phyloP scores from a whole-genome alignment of 129 eudicot genomes.

The Centrapalus pauciflorus region DNA sequence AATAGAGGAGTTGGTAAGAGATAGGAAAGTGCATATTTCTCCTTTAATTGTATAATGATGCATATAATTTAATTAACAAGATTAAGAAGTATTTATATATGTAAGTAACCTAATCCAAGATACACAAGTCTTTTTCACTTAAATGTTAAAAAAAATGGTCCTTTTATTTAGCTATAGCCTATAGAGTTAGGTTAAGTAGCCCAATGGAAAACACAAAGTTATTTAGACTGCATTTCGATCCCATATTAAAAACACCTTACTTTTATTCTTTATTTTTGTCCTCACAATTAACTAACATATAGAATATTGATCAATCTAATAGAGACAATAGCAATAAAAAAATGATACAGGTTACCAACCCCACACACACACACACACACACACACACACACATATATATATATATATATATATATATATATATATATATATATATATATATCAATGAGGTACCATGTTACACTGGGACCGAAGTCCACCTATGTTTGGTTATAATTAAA shows the following conservation, averaged over 20 bases:
- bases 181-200: slow-evolving; percentile 19
- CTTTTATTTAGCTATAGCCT: neutral
- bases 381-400: neutral
- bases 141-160: slow-evolving; percentile 1
- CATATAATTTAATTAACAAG: slow-evolving; percentile 6
- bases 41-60: neutral
- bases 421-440: too few relatives aligned
- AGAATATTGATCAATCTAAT: neutral
- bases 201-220: neutral
- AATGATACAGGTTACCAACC: neutral
- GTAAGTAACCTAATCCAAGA: slow-evolving; percentile 41
- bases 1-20: slow-evolving; percentile 36
- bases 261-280: slow-evolving; percentile 28
- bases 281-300: neutral
- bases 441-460: too few relatives aligned
- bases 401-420: too few relatives aligned
- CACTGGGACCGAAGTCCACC: too few relatives aligned
- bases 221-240: neutral
- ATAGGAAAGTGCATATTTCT: neutral
- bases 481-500: too few relatives aligned
- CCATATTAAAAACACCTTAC: neutral
- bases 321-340: neutral
- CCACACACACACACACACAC: neutral
- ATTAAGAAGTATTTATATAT: slow-evolving; percentile 18
- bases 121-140: slow-evolving; percentile 15